phyloP scores from a whole-genome alignment of 345 rosid species.

The Brassica nigra region DNA sequence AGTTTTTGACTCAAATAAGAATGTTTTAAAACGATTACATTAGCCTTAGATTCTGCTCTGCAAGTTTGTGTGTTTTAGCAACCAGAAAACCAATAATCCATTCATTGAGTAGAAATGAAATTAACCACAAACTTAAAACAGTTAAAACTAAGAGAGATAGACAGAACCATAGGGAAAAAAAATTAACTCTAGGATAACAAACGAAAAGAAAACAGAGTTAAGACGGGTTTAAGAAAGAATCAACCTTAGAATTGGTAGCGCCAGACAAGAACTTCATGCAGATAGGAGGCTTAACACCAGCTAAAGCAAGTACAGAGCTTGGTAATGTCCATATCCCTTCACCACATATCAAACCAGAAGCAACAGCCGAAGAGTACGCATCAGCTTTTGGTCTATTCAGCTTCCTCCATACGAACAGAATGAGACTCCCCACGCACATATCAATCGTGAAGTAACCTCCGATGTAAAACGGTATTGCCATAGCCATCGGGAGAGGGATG shows the following conservation, averaged over 20 bases:
- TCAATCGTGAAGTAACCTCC: conserved; percentile 75
- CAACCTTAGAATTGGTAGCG: conserved; percentile 51
- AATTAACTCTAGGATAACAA: neutral
- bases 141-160: conserved; percentile 14
- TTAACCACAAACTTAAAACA: conserved; percentile 21
- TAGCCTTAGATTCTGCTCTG: neutral
- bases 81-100: conserved; percentile 8
- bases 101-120: conserved; percentile 15
- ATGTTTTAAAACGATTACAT: neutral
- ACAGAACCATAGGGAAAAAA: neutral
- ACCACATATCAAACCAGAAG: conserved; percentile 76
- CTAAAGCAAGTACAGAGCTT: conserved; percentile 58
- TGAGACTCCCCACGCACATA: conserved; percentile 78
- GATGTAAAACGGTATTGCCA: conserved; percentile 77
- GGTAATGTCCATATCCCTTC: conserved; percentile 81
- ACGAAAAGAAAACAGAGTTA: conserved; percentile 4
- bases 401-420: conserved; percentile 64
- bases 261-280: conserved; percentile 79
- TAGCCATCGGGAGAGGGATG: conserved; percentile 72
- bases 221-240: conserved; percentile 47
- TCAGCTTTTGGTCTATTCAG: conserved; percentile 59
- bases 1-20: neutral
- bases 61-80: neutral
- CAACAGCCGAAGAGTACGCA: conserved; percentile 65
- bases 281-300: conserved; percentile 62